These are phyloP conservation scores for Strigomonas culicis DNA, from an alignment of 208 protist genomes.

Conservation along the genomic window DNA sequence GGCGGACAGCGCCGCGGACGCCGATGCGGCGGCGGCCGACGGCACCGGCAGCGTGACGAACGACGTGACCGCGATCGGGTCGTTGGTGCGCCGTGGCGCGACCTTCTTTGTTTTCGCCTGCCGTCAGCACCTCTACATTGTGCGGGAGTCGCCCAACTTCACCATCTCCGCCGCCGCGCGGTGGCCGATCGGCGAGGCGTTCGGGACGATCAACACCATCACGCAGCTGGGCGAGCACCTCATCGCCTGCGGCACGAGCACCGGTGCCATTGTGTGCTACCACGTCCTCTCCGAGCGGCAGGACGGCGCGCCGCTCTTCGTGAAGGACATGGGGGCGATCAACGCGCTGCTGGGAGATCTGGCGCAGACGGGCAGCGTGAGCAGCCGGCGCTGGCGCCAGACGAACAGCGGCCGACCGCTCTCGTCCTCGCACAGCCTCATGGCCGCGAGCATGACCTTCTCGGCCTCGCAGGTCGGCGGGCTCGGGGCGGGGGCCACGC, in stretches of 20 bases:
- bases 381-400: background rate
- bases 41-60: background rate
- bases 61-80: constrained; percentile 63
- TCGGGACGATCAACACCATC: constrained; percentile 52
- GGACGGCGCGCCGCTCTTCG: constrained; percentile 70
- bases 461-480: background rate
- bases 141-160: constrained; percentile 57
- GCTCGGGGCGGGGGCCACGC: background rate
- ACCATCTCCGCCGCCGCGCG: constrained; percentile 47
- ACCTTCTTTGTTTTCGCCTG: constrained; percentile 71
- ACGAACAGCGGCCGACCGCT: too few relatives aligned
- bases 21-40: background rate
- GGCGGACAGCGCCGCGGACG: background rate
- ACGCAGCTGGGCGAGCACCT: constrained; percentile 50
- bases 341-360: background rate
- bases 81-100: constrained; percentile 50
- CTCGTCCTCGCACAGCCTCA: background rate
- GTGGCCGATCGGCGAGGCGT: constrained; percentile 41
- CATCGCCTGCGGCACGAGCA: constrained; percentile 63
- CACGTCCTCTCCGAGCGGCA: constrained; percentile 68
- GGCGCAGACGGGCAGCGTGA: background rate
- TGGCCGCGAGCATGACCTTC: background rate
- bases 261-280: constrained; percentile 72
- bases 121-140: constrained; percentile 38
- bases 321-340: constrained; percentile 21